Evolutionary conservation across 768 basidiomycete species (phyloP).

Genomic region (Rhizopogon sp.): DNA sequence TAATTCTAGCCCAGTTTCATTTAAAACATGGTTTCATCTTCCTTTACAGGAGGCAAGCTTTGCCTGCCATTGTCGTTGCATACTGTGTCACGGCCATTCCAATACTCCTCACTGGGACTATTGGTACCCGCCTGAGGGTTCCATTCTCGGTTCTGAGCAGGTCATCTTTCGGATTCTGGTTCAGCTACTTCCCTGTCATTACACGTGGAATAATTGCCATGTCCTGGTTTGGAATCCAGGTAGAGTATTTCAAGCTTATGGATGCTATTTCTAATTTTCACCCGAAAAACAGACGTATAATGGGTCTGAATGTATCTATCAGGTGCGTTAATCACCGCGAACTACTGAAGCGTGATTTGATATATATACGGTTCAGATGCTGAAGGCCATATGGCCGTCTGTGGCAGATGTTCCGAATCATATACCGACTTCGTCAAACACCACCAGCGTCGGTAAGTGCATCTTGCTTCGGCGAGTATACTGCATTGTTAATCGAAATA

Average conservation of each 20-base stretch:
- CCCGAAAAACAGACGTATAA: constrained; percentile 36
- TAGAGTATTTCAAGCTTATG: constrained; percentile 15
- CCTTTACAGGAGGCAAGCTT: constrained; percentile 51
- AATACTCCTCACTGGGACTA: constrained; percentile 75
- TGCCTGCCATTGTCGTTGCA: constrained; percentile 66
- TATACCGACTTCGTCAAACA: constrained; percentile 50
- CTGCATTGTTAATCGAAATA: background rate
- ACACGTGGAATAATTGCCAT: constrained; percentile 71
- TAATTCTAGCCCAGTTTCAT: constrained; percentile 9
- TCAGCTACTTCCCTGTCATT: constrained; percentile 81
- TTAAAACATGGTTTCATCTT: background rate
- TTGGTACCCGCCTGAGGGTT: constrained; percentile 72
- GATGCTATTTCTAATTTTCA: background rate
- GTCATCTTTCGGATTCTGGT: constrained; percentile 86
- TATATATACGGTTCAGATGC: constrained; percentile 37
- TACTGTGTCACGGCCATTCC: constrained; percentile 67
- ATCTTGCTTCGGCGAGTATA: background rate
- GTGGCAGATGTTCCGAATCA: constrained; percentile 59
- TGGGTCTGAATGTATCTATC: constrained; percentile 73
- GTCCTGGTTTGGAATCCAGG: constrained; percentile 82
- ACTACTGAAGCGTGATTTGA: background rate
- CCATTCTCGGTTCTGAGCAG: constrained; percentile 76
- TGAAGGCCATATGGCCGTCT: constrained; percentile 82
- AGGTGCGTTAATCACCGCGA: constrained; percentile 25
- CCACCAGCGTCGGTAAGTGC: constrained; percentile 54